These are phyloP conservation scores for Saccharomycopsis babjevae DNA, from an alignment of 805 yeast species.

Conservation along the genomic window DNA sequence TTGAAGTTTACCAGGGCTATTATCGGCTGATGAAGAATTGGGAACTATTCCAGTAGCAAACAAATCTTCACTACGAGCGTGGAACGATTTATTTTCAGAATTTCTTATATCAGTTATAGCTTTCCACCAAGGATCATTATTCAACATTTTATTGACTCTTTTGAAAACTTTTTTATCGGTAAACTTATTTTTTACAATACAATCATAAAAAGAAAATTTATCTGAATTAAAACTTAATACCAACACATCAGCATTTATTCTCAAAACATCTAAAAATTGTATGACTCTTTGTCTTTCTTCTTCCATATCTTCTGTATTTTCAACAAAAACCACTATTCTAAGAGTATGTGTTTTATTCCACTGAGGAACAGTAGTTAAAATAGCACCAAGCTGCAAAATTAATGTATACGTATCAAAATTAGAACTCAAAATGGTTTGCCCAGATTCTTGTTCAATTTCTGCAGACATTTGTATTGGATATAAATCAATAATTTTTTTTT, in stretches of 20 bases:
- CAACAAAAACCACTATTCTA: constrained; percentile 87
- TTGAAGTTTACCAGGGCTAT: background rate
- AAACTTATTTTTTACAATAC: constrained; percentile 49
- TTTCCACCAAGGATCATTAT: constrained; percentile 80
- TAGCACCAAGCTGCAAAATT: constrained; percentile 88
- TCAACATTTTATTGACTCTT: constrained; percentile 40
- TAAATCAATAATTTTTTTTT: constrained; percentile 61
- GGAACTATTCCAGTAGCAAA: background rate
- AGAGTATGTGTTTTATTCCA: constrained; percentile 75
- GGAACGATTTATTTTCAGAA: background rate
- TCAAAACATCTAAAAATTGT: constrained; percentile 57
- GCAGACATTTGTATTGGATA: constrained; percentile 98
- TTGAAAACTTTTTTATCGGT: constrained; percentile 26
- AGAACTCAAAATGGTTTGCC: constrained; percentile 65
- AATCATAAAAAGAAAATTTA: constrained; percentile 51
- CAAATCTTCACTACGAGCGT: background rate
- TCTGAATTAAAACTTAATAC: constrained; percentile 62
- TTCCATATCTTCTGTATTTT: constrained; percentile 52
- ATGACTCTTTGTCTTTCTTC: constrained; percentile 58
- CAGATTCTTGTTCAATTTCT: constrained; percentile 53
- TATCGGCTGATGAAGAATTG: background rate
- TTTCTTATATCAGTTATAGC: constrained; percentile 51
- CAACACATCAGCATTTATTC: constrained; percentile 76
- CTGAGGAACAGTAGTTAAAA: constrained; percentile 81
- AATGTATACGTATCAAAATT: constrained; percentile 94